phyloP scores from a whole-genome alignment of 208 protist species.

The Naegleria fowleri region DNA sequence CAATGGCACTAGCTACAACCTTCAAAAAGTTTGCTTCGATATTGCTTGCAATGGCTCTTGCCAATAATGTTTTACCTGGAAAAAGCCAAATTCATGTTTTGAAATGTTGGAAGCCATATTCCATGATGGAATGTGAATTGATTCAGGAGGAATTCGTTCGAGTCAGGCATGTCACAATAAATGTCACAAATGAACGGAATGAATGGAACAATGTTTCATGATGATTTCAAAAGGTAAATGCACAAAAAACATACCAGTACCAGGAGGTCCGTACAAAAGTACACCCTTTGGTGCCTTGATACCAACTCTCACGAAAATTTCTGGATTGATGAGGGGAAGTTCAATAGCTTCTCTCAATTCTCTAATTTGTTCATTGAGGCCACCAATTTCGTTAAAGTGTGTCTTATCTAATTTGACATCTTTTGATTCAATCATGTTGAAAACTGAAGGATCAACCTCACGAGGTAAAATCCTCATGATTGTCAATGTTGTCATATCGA shows the following conservation, averaged over 20 bases:
- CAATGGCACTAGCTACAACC: constrained; percentile 95
- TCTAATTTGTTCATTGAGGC: constrained; percentile 94
- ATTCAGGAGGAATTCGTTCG: too few species aligned
- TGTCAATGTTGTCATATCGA: constrained; percentile 99
- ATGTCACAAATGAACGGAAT: background rate
- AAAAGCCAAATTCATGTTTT: constrained; percentile 77
- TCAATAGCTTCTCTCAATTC: constrained; percentile 98
- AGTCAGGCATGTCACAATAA: too few species aligned
- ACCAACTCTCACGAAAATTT: constrained; percentile 97
- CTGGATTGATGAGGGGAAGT: constrained; percentile 97
- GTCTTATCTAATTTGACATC: constrained; percentile 46
- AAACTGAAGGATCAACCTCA: constrained; percentile 97
- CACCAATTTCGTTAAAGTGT: constrained; percentile 92
- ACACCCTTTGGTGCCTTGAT: constrained; percentile 97
- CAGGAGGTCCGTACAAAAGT: constrained; percentile 97
- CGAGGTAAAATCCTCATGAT: constrained; percentile 97
- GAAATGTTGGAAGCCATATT: background rate
- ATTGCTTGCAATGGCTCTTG: constrained; percentile 95
- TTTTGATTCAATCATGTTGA: constrained; percentile 97
- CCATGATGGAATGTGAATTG: background rate
- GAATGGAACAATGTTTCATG: too few species aligned
- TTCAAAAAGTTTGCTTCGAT: constrained; percentile 97
- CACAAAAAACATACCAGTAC: constrained; percentile 74
- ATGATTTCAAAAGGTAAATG: background rate
- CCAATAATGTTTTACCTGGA: constrained; percentile 40